Evolutionary conservation across 2,329 filamentous ascomycete genomes (phyloP).

Genomic region (Ophiostoma sp.): DNA sequence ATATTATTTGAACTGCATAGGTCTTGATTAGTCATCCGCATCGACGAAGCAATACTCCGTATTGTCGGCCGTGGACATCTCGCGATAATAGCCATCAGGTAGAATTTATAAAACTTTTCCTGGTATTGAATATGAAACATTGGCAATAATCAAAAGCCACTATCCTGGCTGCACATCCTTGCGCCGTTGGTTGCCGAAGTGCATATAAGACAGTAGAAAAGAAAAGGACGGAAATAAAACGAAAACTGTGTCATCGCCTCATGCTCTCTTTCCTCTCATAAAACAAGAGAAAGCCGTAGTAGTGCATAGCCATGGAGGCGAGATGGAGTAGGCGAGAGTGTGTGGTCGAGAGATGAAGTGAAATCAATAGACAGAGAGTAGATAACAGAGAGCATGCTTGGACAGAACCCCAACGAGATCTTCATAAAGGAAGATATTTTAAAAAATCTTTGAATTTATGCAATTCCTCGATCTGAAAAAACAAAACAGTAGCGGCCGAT

Average conservation of each 20-base stretch:
- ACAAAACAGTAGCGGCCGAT: constrained; percentile 13
- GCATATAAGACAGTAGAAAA: constrained; percentile 18
- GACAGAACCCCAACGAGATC: neutral
- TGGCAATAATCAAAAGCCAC: constrained; percentile 4
- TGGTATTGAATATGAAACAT: constrained; percentile 6
- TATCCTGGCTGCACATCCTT: neutral
- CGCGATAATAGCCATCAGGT: neutral
- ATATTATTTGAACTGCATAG: too few species aligned
- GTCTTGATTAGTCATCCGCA: neutral
- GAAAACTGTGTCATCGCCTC: neutral
- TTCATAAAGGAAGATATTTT: neutral
- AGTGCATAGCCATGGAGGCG: neutral
- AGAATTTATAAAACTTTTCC: neutral
- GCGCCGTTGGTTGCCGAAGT: constrained; percentile 14
- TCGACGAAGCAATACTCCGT: neutral
- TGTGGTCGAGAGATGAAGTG: neutral
- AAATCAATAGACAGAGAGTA: neutral
- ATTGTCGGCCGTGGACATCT: neutral
- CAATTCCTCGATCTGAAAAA: constrained; percentile 15
- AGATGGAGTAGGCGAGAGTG: neutral
- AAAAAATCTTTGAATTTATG: constrained; percentile 2
- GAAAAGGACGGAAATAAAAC: neutral
- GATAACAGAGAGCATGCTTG: constrained; percentile 2
- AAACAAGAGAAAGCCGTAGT: neutral
- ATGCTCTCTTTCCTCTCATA: neutral